Conservation (phyloP, 306 rosid genomes). For the Hippophae tibetana region DNA sequence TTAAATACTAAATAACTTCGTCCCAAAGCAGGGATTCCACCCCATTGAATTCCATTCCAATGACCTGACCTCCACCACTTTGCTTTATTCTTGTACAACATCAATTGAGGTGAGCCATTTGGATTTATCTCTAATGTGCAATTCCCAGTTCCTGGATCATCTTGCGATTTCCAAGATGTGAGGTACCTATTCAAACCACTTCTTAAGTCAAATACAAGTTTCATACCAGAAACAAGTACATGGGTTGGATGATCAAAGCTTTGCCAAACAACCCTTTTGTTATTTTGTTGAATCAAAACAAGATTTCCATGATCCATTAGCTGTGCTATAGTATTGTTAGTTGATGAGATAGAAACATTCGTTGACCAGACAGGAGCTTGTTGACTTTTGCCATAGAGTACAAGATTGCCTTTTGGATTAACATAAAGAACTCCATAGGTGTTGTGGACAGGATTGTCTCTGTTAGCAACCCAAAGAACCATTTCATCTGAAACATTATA, state of each 20-base stretch:
- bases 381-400: neutral
- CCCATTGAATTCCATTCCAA: neutral
- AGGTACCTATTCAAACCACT: neutral
- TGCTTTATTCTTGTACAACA: neutral
- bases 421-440: conserved; percentile 8
- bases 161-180: conserved; percentile 9
- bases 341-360: neutral
- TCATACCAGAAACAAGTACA: neutral
- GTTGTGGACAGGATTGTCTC: conserved; percentile 5
- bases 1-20: neutral
- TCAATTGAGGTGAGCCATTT: neutral
- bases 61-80: neutral
- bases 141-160: conserved; percentile 3
- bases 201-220: neutral
- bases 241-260: neutral
- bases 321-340: neutral
- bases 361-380: conserved; percentile 3
- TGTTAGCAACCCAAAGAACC: conserved; percentile 19
- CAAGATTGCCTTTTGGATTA: neutral
- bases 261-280: neutral
- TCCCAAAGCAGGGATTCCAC: conserved; percentile 12
- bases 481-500: conserved; percentile 1
- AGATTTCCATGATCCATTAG: neutral
- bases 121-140: neutral
- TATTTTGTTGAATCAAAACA: neutral